Percentiles rank a stretch among this genome's conserved stretches.
These are phyloP conservation scores for Termitomyces sp. DNA, from an alignment of 768 basidiomycete species.

Conservation along the genomic window DNA sequence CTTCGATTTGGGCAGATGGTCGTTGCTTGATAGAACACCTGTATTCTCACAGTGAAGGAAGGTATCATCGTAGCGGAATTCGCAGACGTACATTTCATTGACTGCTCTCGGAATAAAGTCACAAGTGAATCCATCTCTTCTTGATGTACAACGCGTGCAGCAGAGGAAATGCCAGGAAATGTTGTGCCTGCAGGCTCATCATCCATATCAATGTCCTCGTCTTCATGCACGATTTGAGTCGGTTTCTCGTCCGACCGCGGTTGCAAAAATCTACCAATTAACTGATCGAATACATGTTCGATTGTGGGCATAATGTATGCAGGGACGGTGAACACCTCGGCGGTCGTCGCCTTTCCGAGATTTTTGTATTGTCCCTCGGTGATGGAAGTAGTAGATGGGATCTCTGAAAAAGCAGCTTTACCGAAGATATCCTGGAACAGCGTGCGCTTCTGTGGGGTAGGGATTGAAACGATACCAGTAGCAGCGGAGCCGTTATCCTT, in stretches of 20 bases:
- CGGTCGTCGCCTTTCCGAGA: conserved; percentile 2
- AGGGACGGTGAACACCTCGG: conserved; percentile 50
- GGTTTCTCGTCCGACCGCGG: conserved; percentile 14
- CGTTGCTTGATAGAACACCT: conserved; percentile 3
- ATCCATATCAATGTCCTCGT: conserved; percentile 43
- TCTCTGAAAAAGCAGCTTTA: conserved; percentile 52
- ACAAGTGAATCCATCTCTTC: conserved; percentile 57
- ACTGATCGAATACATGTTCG: conserved; percentile 60
- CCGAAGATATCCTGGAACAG: conserved; percentile 93
- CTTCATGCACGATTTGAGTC: conserved; percentile 17
- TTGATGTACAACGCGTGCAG: conserved; percentile 35
- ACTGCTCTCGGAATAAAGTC: conserved; percentile 54
- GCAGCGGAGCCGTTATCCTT: conserved; percentile 39
- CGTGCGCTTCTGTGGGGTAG: conserved; percentile 36
- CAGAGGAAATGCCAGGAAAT: conserved; percentile 11
- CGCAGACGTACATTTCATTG: conserved; percentile 32
- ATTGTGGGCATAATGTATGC: conserved; percentile 76
- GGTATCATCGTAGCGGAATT: background rate
- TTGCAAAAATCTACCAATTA: conserved; percentile 33
- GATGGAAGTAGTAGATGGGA: conserved; percentile 15
- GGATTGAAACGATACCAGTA: conserved; percentile 26
- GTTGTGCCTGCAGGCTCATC: conserved; percentile 18
- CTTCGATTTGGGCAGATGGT: conserved; percentile 4
- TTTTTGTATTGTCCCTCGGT: background rate
- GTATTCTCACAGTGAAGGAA: background rate